Evolutionary conservation across 2,329 filamentous ascomycete species (phyloP).

Genomic region (Zalaria sp.): DNA sequence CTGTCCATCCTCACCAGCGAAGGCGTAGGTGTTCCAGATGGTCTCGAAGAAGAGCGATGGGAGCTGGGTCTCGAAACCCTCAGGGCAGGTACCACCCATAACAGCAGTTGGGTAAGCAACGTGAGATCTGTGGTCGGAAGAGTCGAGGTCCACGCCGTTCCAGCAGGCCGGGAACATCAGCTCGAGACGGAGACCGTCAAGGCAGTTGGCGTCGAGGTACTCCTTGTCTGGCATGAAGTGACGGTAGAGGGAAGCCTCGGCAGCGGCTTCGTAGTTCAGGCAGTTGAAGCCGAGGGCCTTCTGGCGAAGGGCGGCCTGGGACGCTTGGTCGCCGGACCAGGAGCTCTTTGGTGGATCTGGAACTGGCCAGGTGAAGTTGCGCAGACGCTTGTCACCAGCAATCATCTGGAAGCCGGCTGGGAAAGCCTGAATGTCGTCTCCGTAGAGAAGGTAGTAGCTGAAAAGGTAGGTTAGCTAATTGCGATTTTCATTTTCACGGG

Average conservation of each 20-base stretch:
- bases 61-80: slow-evolving; percentile 51
- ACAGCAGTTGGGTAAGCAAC: slow-evolving; percentile 67
- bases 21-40: slow-evolving; percentile 63
- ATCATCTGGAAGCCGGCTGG: slow-evolving; percentile 70
- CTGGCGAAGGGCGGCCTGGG: slow-evolving; percentile 58
- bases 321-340: slow-evolving; percentile 52
- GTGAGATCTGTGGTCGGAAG: slow-evolving; percentile 44
- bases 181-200: slow-evolving; percentile 69
- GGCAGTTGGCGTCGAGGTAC: slow-evolving; percentile 68
- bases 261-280: slow-evolving; percentile 55
- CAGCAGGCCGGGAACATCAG: slow-evolving; percentile 84
- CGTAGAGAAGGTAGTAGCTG: slow-evolving; percentile 75
- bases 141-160: slow-evolving; percentile 53
- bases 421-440: slow-evolving; percentile 54
- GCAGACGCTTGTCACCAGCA: slow-evolving; percentile 53
- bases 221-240: slow-evolving; percentile 69
- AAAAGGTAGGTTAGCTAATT: background rate
- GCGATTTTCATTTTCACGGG: background rate
- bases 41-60: slow-evolving; percentile 73
- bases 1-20: slow-evolving; percentile 45
- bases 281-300: slow-evolving; percentile 93
- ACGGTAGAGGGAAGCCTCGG: slow-evolving; percentile 65
- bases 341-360: slow-evolving; percentile 54
- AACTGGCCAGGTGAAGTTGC: slow-evolving; percentile 56
- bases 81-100: slow-evolving; percentile 62